These are phyloP conservation scores for Colletotrichum sp. DNA, from an alignment of 2,329 filamentous ascomycete species.

Conservation along the genomic window DNA sequence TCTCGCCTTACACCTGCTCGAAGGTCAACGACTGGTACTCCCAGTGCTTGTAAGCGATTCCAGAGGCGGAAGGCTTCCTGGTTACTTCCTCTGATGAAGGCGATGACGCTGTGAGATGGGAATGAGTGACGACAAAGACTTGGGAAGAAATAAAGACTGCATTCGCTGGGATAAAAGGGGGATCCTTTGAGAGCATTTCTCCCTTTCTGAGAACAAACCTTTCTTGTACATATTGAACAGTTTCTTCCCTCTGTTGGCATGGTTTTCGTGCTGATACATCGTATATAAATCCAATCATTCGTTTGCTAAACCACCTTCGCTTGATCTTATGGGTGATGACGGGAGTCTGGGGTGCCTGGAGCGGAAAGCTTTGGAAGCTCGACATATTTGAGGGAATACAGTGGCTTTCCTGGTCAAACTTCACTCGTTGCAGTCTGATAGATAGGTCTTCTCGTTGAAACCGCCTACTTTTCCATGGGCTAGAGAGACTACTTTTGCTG, in stretches of 20 bases:
- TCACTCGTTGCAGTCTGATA: neutral
- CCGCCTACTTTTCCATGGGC: neutral
- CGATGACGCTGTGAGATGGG: neutral
- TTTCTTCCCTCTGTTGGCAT: neutral
- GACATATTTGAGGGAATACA: fast-evolving
- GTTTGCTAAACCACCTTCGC: neutral
- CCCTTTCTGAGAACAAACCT: neutral
- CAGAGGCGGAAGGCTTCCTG: neutral
- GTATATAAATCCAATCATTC: constrained; percentile 20
- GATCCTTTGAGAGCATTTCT: neutral
- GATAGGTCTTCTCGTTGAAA: neutral
- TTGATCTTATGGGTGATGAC: neutral
- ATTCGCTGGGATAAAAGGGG: neutral
- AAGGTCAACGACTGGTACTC: constrained; percentile 45
- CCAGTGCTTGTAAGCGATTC: constrained; percentile 40
- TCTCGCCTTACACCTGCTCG: constrained; percentile 38
- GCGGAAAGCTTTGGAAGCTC: fast-evolving
- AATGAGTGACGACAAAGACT: neutral
- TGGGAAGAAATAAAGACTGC: constrained; percentile 1
- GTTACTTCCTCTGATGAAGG: neutral
- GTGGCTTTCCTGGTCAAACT: neutral
- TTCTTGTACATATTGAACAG: constrained; percentile 14
- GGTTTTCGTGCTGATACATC: neutral
- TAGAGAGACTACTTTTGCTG: neutral
- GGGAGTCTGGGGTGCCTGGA: too few species aligned